Percentiles rank a stretch among this genome's conserved stretches.
phyloP scores from a whole-genome alignment of 2,329 filamentous ascomycete genomes.

The Ophiocordyceps camponoti-rufipedis region DNA sequence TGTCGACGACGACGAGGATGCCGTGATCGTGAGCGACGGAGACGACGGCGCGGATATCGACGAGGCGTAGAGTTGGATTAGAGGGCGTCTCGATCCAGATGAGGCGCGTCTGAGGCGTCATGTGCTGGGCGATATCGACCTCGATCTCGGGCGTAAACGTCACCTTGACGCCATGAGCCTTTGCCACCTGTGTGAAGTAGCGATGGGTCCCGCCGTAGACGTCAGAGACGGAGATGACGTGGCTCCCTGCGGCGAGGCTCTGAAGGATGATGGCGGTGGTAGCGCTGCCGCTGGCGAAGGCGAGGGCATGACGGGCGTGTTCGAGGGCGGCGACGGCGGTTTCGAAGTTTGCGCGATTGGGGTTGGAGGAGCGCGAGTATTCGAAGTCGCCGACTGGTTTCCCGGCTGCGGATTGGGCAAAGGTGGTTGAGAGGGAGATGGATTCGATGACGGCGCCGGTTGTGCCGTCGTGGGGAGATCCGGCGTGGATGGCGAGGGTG shows the following conservation, averaged over 20 bases:
- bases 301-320: slow-evolving; percentile 79
- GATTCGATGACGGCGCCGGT: slow-evolving; percentile 93
- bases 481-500: slow-evolving; percentile 87
- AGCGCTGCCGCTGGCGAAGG: slow-evolving; percentile 86
- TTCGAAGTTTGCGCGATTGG: slow-evolving; percentile 92
- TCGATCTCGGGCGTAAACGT: slow-evolving; percentile 91
- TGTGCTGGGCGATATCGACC: slow-evolving; percentile 67
- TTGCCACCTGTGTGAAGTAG: slow-evolving; percentile 96
- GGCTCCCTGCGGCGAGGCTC: slow-evolving; percentile 74
- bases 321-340: slow-evolving; percentile 79
- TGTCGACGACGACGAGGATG: slow-evolving; percentile 94
- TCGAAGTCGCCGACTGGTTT: slow-evolving; percentile 79
- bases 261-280: slow-evolving; percentile 89
- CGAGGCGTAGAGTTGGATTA: slow-evolving; percentile 83
- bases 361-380: slow-evolving; percentile 86
- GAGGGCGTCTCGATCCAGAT: slow-evolving; percentile 93
- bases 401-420: slow-evolving; percentile 77
- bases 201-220: slow-evolving; percentile 96
- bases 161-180: slow-evolving; percentile 83
- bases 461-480: slow-evolving; percentile 71
- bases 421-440: slow-evolving; percentile 92
- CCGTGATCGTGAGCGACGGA: slow-evolving; percentile 71
- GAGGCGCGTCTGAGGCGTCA: slow-evolving; percentile 75
- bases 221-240: slow-evolving; percentile 92
- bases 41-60: slow-evolving; percentile 79